Evolutionary conservation across 108 stramenopile species (phyloP).

Genomic region (Cyclotella baltica): DNA sequence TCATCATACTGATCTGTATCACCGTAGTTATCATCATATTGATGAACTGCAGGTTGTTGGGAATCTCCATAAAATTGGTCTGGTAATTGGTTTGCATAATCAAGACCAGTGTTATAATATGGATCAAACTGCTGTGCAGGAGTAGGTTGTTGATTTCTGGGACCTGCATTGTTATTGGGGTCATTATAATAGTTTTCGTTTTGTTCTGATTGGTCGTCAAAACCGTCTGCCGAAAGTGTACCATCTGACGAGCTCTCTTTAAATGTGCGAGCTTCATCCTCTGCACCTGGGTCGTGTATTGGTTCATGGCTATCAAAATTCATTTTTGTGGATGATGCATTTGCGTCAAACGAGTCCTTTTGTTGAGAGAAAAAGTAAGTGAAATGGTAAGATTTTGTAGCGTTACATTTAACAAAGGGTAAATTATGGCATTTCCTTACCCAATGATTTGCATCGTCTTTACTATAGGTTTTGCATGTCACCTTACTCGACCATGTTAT

Average conservation of each 20-base stretch:
- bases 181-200: constrained; percentile 1
- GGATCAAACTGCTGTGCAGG: constrained; percentile 50
- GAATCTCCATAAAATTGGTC: constrained; percentile 58
- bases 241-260: constrained; percentile 31
- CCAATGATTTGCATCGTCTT: constrained; percentile 48
- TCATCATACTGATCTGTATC: constrained; percentile 12
- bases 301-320: constrained; percentile 57
- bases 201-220: background rate
- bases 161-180: constrained; percentile 10
- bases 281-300: constrained; percentile 50
- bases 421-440: constrained; percentile 6
- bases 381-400: background rate
- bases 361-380: background rate
- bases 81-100: constrained; percentile 45
- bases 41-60: constrained; percentile 28
- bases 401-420: background rate
- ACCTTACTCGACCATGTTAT: constrained; percentile 58
- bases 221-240: background rate
- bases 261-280: constrained; percentile 48
- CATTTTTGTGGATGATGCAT: constrained; percentile 54
- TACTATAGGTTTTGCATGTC: constrained; percentile 62
- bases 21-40: background rate
- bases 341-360: constrained; percentile 48
- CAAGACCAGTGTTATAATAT: constrained; percentile 45
- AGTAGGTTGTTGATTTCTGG: constrained; percentile 27